These are phyloP conservation scores for Liquidambar formosana DNA, from an alignment of 164 flowering plant species.

Conservation along the genomic window DNA sequence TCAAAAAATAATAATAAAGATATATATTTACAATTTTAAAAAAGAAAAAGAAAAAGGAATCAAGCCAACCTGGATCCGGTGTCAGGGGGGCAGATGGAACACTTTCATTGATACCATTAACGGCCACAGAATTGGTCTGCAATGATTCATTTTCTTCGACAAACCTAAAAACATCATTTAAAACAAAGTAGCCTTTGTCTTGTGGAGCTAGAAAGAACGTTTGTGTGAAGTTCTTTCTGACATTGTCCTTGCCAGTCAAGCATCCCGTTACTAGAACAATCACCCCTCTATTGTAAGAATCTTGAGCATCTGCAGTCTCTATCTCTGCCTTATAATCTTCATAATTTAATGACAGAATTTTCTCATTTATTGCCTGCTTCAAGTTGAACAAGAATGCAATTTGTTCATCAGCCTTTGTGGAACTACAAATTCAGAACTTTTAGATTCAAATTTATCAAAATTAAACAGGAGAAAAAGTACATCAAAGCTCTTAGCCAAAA, in stretches of 20 bases:
- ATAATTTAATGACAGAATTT: constrained; percentile 48
- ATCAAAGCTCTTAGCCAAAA: neutral
- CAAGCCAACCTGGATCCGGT: constrained; percentile 31
- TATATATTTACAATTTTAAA: neutral
- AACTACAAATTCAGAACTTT: neutral
- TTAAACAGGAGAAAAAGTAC: neutral
- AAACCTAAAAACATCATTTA: constrained; percentile 58
- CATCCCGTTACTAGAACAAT: constrained; percentile 67
- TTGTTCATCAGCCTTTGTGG: neutral
- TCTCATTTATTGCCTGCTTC: constrained; percentile 58
- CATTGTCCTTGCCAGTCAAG: constrained; percentile 55
- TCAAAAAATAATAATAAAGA: neutral
- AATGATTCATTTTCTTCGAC: constrained; percentile 36
- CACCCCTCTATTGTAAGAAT: constrained; percentile 53
- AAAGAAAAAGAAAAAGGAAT: neutral
- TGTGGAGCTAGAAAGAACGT: constrained; percentile 72
- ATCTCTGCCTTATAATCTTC: constrained; percentile 56
- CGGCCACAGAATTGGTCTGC: constrained; percentile 12
- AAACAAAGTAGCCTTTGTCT: constrained; percentile 61
- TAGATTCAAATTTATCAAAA: neutral
- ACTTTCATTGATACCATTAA: constrained; percentile 21
- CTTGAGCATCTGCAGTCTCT: constrained; percentile 70
- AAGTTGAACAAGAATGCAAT: constrained; percentile 2
- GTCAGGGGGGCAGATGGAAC: constrained; percentile 17
- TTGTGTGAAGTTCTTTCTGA: constrained; percentile 55